Evolutionary conservation across 2,329 filamentous ascomycete genomes (phyloP).

Genomic region (Coniochaeta sp.): DNA sequence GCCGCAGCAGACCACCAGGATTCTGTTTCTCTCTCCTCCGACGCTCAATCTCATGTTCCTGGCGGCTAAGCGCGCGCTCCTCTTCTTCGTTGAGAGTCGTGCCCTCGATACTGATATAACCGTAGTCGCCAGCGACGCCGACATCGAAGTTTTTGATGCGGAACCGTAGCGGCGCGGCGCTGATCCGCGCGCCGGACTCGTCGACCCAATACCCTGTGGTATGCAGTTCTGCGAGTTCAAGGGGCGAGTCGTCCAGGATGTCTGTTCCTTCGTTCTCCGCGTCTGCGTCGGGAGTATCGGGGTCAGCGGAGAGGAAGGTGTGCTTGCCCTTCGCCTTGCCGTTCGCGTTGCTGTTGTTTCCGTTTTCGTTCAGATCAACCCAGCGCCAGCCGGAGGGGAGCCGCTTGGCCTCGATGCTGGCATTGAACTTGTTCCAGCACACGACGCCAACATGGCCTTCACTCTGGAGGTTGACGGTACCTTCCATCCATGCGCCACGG

Average conservation of each 20-base stretch:
- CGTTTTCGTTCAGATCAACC: conserved; percentile 44
- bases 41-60: conserved; percentile 37
- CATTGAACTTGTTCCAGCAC: conserved; percentile 88
- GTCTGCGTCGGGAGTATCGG: conserved; percentile 10
- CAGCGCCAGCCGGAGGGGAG: conserved; percentile 77
- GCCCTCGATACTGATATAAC: conserved; percentile 79
- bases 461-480: conserved; percentile 76
- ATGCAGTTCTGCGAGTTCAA: conserved; percentile 46
- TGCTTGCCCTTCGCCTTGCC: conserved; percentile 6
- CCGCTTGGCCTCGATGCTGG: conserved; percentile 70
- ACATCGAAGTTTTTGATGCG: conserved; percentile 81
- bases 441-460: conserved; percentile 84
- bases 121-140: conserved; percentile 64
- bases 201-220: conserved; percentile 70
- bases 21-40: conserved; percentile 28
- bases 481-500: conserved; percentile 68
- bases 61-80: conserved; percentile 52
- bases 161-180: conserved; percentile 61
- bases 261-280: conserved; percentile 21
- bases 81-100: conserved; percentile 69
- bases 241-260: conserved; percentile 31
- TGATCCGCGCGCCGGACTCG: conserved; percentile 59
- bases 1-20: conserved; percentile 18
- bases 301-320: conserved; percentile 28
- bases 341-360: conserved; percentile 6